Evolutionary conservation across 2,329 filamentous ascomycete genomes (phyloP), one percentile per base, ranked within the genome.

Genomic region (Fusarium verticillioides): DNA sequence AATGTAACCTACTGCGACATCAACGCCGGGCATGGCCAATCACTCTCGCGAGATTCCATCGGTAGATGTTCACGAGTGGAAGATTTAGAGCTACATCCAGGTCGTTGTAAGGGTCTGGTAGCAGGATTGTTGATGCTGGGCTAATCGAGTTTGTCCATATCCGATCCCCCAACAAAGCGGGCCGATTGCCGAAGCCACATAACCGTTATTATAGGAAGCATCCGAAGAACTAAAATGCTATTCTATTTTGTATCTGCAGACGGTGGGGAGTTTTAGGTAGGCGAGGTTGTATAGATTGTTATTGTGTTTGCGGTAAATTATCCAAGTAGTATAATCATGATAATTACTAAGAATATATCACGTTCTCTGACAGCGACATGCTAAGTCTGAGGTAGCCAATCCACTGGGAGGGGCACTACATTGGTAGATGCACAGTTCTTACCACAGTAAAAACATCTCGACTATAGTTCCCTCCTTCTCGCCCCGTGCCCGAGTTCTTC

Each of bases 351-450:
- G 13, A 8, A 34, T 7, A 6, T 4, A 13, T 32, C 30, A 12
- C 30, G 4, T 12, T 12, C 11, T 32, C 28, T 30, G 9, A 30
- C 9, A 30, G 30, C 13, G 32, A n/a, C 21, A 42, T 42, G 5
- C 21, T 3, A 1, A 6, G n/a, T 23, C n/a, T 42, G n/a, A n/a
- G 21, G 5, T 12, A 19, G 7, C 7, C n/a, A 4, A 23, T 11
- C 7, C 1, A 23, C 9, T 4, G n/a, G 1, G 23, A 26, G 8
- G 16, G 4, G 4, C 11, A 1, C 43, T 44, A 44, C 16, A 46
- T 26, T 26, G 18, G 23, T 13, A 44, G 18, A 5, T 46, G 23
- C 3, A 46, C 23, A 46, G 42, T 44, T 16, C 42, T 44, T 1
- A 26, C 23, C 4, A 44, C 42, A 13, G 42, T 44, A 44, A 44